Percentiles rank a stretch among this genome's conserved stretches.
These are phyloP conservation scores for Salix suchowensis DNA, from an alignment of 345 rosid species.

Conservation along the genomic window DNA sequence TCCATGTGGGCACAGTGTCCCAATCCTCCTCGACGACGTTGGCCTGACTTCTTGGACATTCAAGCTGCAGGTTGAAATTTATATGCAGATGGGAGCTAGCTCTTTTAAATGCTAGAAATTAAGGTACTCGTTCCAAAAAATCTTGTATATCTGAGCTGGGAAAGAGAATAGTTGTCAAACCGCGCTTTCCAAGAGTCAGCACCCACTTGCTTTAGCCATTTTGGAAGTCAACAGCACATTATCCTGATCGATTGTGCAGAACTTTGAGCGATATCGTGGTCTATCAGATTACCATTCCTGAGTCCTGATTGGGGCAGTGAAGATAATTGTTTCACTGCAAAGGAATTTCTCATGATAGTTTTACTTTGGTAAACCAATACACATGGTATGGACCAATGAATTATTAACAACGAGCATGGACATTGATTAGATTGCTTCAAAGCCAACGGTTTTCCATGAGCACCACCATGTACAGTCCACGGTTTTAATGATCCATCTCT, in stretches of 20 bases:
- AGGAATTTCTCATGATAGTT: not conserved
- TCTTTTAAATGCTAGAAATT: not conserved
- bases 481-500: not conserved
- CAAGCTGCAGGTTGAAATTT: not conserved
- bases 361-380: not conserved
- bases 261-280: not conserved
- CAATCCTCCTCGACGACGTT: conserved; percentile 2
- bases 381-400: not conserved
- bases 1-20: conserved; percentile 18
- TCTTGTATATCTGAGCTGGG: not conserved
- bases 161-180: not conserved
- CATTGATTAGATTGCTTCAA: not conserved
- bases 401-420: not conserved
- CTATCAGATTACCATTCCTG: not conserved
- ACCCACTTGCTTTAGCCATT: not conserved
- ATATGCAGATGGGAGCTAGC: not conserved
- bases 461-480: not conserved
- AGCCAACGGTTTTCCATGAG: not conserved
- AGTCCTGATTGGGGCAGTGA: too few species aligned
- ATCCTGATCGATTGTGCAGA: not conserved
- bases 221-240: not conserved
- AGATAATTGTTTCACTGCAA: too few species aligned
- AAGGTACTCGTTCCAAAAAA: not conserved
- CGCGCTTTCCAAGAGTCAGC: not conserved
- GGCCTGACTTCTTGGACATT: conserved; percentile 3